phyloP scores from a whole-genome alignment of 1,284 basidiomycete genomes.

The Austroboletus niveus region DNA sequence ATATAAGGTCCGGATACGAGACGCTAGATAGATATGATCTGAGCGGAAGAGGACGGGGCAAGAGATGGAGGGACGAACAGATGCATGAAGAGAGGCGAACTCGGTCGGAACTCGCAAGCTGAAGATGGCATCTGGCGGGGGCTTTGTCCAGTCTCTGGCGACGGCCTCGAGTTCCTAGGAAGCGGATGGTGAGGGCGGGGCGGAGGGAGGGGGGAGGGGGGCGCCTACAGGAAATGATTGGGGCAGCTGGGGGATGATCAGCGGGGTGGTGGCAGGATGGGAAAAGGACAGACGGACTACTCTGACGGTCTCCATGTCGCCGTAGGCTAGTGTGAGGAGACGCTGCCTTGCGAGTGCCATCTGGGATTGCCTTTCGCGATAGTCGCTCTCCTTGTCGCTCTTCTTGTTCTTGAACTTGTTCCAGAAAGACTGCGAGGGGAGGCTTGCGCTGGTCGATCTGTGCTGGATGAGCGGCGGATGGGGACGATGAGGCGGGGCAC shows the following conservation, averaged over 20 bases:
- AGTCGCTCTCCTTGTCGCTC: slow-evolving; percentile 52
- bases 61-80: slow-evolving; percentile 45
- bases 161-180: slow-evolving; percentile 69
- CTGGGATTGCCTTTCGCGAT: slow-evolving; percentile 48
- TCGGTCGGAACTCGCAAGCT: slow-evolving; percentile 76
- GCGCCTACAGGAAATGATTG: slow-evolving; percentile 53
- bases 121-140: slow-evolving; percentile 72
- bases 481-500: slow-evolving; percentile 37
- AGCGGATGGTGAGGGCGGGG: not conserved
- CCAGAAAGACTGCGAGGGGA: slow-evolving; percentile 64
- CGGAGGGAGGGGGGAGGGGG: not conserved
- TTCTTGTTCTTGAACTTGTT: slow-evolving; percentile 65
- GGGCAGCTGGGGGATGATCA: slow-evolving; percentile 50
- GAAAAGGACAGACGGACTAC: slow-evolving; percentile 45
- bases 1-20: slow-evolving; percentile 75
- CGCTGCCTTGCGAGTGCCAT: slow-evolving; percentile 68
- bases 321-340: slow-evolving; percentile 76
- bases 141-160: slow-evolving; percentile 81
- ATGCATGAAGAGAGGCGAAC: slow-evolving; percentile 75
- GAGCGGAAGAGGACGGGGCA: slow-evolving; percentile 4
- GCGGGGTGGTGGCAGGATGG: slow-evolving; percentile 1
- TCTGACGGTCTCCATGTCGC: slow-evolving; percentile 78
- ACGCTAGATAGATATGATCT: slow-evolving; percentile 45
- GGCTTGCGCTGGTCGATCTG: slow-evolving; percentile 64
- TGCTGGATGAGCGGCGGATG: slow-evolving; percentile 15